phyloP scores from a whole-genome alignment of 1,139 yeast species.

The Candida anutae region DNA sequence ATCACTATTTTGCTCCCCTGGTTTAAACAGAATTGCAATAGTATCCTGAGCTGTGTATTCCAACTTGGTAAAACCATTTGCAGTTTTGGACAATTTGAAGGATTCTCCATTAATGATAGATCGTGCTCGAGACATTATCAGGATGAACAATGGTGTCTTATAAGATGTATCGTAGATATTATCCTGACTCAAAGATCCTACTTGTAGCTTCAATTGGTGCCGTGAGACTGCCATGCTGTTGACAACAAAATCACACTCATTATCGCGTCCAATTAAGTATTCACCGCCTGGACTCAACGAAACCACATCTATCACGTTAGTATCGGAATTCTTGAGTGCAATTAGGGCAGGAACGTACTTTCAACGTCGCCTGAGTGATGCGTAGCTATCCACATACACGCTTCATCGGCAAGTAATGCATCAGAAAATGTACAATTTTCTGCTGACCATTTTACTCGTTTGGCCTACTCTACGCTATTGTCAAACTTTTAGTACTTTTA shows the following conservation, averaged over 20 bases:
- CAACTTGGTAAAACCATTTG: constrained; percentile 9
- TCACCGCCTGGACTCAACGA: constrained; percentile 12
- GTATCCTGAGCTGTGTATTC: constrained; percentile 10
- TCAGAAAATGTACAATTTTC: not conserved
- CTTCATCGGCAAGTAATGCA: not conserved
- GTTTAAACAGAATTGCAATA: constrained; percentile 15
- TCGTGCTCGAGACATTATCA: constrained; percentile 24
- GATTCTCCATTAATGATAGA: constrained; percentile 22
- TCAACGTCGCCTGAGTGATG: constrained; percentile 2
- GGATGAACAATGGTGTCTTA: constrained; percentile 15
- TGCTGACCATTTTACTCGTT: not conserved
- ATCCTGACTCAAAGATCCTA: constrained; percentile 7
- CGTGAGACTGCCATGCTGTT: constrained; percentile 23
- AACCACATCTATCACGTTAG: too few species aligned
- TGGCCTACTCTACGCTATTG: too few species aligned
- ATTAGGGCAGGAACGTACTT: constrained; percentile 1
- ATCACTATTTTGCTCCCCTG: too few species aligned
- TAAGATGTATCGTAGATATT: constrained; percentile 5
- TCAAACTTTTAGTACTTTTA: too few species aligned
- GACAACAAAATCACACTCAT: constrained; percentile 16
- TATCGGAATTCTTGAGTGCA: too few species aligned
- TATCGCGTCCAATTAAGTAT: constrained; percentile 25
- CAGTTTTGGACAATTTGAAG: constrained; percentile 15
- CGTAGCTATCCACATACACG: constrained; percentile 9
- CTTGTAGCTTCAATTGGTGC: constrained; percentile 18